Conservation (phyloP, 2,329 filamentous ascomycete genomes). For the Diaporthe sp. region DNA sequence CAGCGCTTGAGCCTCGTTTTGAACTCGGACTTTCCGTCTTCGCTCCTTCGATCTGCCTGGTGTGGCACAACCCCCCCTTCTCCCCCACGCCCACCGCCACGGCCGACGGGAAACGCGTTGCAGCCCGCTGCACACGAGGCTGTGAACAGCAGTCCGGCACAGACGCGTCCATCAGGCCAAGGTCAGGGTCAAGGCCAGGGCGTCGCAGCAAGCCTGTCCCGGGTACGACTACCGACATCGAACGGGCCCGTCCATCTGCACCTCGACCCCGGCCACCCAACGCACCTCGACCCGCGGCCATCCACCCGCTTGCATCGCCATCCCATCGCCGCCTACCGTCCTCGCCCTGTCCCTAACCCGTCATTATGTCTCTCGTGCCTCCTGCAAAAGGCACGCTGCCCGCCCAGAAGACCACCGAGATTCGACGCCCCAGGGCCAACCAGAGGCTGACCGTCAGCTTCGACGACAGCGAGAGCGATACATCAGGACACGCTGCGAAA, state of each 20-base stretch:
- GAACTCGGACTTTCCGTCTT: slow-evolving; percentile 25
- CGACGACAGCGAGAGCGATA: slow-evolving; percentile 50
- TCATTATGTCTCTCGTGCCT: slow-evolving; percentile 37
- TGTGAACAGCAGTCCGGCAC: background rate
- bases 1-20: slow-evolving; percentile 14
- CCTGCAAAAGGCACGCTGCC: slow-evolving; percentile 37
- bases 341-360: background rate
- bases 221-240: slow-evolving; percentile 23
- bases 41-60: slow-evolving; percentile 15
- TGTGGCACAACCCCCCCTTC: slow-evolving; percentile 8
- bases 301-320: background rate
- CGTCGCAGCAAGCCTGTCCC: background rate
- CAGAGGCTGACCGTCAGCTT: slow-evolving; percentile 54
- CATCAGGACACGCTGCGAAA: slow-evolving; percentile 46
- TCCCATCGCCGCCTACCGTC: background rate
- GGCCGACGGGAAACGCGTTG: slow-evolving; percentile 23
- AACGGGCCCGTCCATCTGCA: slow-evolving; percentile 3
- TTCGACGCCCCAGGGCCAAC: slow-evolving; percentile 51
- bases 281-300: background rate
- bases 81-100: slow-evolving; percentile 7
- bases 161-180: slow-evolving; percentile 3
- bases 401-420: slow-evolving; percentile 49
- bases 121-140: slow-evolving; percentile 32
- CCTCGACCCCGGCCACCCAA: slow-evolving; percentile 10
- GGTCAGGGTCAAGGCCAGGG: background rate